Percentiles rank a stretch among this genome's conserved stretches.
Evolutionary conservation across 768 basidiomycete genomes (phyloP).

Genomic region (Leccinellum albellum): DNA sequence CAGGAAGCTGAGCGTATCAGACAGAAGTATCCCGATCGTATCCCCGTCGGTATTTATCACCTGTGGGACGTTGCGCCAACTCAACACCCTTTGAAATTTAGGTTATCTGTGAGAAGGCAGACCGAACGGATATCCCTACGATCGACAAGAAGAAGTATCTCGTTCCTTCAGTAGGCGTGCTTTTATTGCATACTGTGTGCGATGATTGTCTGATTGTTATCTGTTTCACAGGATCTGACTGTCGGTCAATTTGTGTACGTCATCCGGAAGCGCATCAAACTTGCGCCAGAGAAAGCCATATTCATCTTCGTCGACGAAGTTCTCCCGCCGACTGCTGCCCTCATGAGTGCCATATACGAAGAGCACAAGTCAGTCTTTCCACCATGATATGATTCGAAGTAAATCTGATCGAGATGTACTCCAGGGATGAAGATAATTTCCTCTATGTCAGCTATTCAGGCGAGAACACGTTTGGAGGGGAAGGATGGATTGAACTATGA

Average conservation of each 20-base stretch:
- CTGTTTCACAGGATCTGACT: constrained; percentile 71
- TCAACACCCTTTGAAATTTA: constrained; percentile 30
- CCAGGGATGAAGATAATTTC: constrained; percentile 98
- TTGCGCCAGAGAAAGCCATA: constrained; percentile 99
- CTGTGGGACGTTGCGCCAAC: neutral
- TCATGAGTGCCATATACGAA: constrained; percentile 99
- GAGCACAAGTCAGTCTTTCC: constrained; percentile 86
- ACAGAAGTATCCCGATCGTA: constrained; percentile 98
- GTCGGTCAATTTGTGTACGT: constrained; percentile 99
- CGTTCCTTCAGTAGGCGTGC: constrained; percentile 80
- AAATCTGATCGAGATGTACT: constrained; percentile 25
- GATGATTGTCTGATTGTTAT: constrained; percentile 27
- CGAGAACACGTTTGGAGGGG: constrained; percentile 87
- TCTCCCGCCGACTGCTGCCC: constrained; percentile 92
- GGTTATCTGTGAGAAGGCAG: constrained; percentile 99
- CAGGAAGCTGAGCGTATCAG: constrained; percentile 97
- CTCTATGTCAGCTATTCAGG: constrained; percentile 98
- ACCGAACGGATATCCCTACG: constrained; percentile 96
- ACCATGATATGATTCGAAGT: neutral
- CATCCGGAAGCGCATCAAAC: constrained; percentile 99
- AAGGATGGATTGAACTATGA: constrained; percentile 34
- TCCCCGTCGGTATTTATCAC: constrained; percentile 63
- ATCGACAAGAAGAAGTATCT: constrained; percentile 99
- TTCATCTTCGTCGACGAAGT: constrained; percentile 99
- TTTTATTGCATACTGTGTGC: neutral